phyloP scores from a whole-genome alignment of 2,329 filamentous ascomycete genomes.

The Fusarium mangiferae region DNA sequence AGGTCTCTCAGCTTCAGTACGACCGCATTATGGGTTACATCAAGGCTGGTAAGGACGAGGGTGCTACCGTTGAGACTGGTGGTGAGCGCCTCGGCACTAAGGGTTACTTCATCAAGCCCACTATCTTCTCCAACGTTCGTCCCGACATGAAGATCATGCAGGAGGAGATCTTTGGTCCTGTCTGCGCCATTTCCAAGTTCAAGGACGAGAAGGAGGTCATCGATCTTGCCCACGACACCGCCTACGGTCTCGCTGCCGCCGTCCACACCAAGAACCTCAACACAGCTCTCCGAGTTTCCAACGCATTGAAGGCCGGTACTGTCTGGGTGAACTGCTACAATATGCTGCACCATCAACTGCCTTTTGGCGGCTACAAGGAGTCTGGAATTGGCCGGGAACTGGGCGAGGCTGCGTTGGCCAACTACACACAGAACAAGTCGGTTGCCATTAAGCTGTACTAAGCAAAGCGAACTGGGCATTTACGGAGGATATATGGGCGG shows the following conservation, averaged over 20 bases:
- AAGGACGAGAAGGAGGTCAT: constrained; percentile 83
- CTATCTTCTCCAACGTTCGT: constrained; percentile 85
- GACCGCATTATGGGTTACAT: constrained; percentile 90
- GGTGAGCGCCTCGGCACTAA: constrained; percentile 70
- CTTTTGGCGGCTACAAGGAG: constrained; percentile 83
- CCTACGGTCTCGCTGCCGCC: constrained; percentile 84
- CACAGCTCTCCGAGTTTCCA: constrained; percentile 83
- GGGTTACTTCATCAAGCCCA: constrained; percentile 92
- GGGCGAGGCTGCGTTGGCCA: constrained; percentile 72
- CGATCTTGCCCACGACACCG: constrained; percentile 77
- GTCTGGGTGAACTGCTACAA: constrained; percentile 75
- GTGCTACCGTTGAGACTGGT: constrained; percentile 68
- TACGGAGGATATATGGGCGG: constrained; percentile 26
- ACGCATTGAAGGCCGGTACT: constrained; percentile 76
- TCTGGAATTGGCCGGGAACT: constrained; percentile 81
- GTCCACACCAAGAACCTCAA: constrained; percentile 86
- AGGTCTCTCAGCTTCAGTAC: constrained; percentile 86
- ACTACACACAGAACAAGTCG: constrained; percentile 77
- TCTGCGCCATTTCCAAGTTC: constrained; percentile 88
- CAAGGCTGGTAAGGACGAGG: constrained; percentile 70
- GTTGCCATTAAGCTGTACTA: constrained; percentile 61
- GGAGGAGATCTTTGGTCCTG: constrained; percentile 93
- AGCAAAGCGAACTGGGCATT: constrained; percentile 16
- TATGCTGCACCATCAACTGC: constrained; percentile 72
- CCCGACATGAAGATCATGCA: constrained; percentile 90